Base-by-base conservation (phyloP, 2,329 filamentous ascomycete species). In the Chrysoporthe deuterocubensis region DNA sequence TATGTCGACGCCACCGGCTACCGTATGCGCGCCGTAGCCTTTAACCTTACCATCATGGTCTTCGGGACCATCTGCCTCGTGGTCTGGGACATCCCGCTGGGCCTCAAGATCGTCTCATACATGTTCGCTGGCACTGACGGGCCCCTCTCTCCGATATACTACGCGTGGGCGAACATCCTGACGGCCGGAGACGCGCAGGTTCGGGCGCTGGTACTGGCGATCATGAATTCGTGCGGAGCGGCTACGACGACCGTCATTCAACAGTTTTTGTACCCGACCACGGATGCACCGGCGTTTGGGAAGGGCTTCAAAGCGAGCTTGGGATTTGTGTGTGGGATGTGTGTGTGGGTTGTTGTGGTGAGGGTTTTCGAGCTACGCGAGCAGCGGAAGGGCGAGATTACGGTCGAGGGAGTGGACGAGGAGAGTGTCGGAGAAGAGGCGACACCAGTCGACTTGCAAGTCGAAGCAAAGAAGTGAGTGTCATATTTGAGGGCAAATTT, bases 41-140 rank as follows among this genome's bases (percentile, higher is more conserved):
- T 77, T 64, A 78, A 76, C 68, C 70, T 79, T 16, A 66, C 62
- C 13, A 61, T 77, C 34, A 72, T 77, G 32, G 68, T 76, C 11
- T 77, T 78, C 57, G 75, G 75, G 34, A 76, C 75, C 16, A 72
- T 75, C 46, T 76, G 75, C 44, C 73, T 78, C 18, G 74, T 76
- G 0, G 57, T 74, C 46, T 78, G 76, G 76, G 67, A 76, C 43
- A 72, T 78, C 4, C 76, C 76, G 0, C 67, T 76, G 8, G 78
- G 77, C 8, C 70, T 79, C 11, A 74, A 72, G 52, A 72, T 79
- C 46, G 71, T 76, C 40, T 71, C 77, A 2, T 80, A 78, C 71
- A 73, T 79, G 60, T 75, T 78, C 61, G 77, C 77, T 9, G 77
- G 76, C 18, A 72, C 72, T 16, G 76, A 79, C 66, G 78, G 78